A percentile compares a stretch with the other conserved stretches of the same genome.
phyloP scores from a whole-genome alignment of 78 protist genomes.

The Isochrysis galbana region DNA sequence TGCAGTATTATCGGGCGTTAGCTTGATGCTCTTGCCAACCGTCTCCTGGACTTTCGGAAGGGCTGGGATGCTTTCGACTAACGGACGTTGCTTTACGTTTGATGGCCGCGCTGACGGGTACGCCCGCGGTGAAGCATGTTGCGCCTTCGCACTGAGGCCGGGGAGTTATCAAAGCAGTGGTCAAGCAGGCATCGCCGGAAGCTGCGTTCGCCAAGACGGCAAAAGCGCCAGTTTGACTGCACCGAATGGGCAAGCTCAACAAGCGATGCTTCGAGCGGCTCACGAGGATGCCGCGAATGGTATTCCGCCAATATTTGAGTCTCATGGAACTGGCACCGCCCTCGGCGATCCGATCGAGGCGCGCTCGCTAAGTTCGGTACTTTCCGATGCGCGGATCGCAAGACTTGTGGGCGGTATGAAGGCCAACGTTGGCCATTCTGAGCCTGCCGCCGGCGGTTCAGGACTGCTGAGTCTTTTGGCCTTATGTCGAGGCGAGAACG shows the following conservation, averaged over 20 bases:
- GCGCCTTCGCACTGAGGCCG: conserved; percentile 45
- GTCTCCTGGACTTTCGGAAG: conserved; percentile 26
- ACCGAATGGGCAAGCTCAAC: conserved; percentile 65
- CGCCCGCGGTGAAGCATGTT: conserved; percentile 83
- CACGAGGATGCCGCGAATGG: background rate
- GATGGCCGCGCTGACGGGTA: conserved; percentile 82
- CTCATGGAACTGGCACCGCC: conserved; percentile 82
- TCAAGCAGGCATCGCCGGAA: no score
- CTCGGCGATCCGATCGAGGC: conserved; percentile 71
- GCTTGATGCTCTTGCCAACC: background rate
- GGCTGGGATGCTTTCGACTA: conserved; percentile 56
- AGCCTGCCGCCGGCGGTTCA: conserved; percentile 38
- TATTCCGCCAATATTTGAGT: conserved; percentile 47
- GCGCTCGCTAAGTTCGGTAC: background rate
- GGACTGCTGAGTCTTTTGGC: background rate
- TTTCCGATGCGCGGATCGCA: background rate
- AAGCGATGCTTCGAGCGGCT: conserved; percentile 47
- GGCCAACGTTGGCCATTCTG: conserved; percentile 74
- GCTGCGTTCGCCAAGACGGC: conserved; percentile 58
- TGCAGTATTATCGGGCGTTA: background rate
- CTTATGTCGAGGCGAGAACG: background rate
- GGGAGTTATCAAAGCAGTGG: no score
- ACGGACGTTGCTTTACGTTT: conserved; percentile 70
- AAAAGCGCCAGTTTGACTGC: conserved; percentile 53
- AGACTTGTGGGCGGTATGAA: conserved; percentile 61